Conservation (phyloP, 805 yeast genomes). For the Scheffersomyces coipomensis region DNA sequence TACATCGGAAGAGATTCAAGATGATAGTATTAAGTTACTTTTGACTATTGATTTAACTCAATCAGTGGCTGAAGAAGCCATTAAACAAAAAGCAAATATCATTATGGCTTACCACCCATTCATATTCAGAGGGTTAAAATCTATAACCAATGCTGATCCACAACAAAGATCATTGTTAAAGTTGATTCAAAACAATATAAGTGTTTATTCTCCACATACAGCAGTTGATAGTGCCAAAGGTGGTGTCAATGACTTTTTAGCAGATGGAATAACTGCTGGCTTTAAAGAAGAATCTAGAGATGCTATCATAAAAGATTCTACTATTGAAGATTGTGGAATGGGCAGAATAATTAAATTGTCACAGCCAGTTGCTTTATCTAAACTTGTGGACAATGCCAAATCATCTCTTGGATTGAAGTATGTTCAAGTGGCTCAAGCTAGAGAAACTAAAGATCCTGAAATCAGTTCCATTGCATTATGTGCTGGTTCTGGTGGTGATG, state of each 20-base stretch:
- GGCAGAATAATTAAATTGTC: slow-evolving; percentile 65
- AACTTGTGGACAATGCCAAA: slow-evolving; percentile 55
- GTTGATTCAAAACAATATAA: slow-evolving; percentile 72
- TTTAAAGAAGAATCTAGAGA: slow-evolving; percentile 22
- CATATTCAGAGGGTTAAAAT: slow-evolving; percentile 83
- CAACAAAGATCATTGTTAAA: slow-evolving; percentile 78
- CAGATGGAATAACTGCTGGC: slow-evolving; percentile 47
- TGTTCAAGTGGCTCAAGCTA: slow-evolving; percentile 59
- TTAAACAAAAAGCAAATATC: slow-evolving; percentile 49
- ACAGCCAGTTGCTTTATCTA: slow-evolving; percentile 39
- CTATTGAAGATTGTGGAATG: slow-evolving; percentile 66
- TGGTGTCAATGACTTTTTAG: slow-evolving; percentile 96
- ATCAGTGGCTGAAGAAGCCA: slow-evolving; percentile 83
- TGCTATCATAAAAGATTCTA: slow-evolving; percentile 45
- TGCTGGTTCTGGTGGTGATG: slow-evolving; percentile 92
- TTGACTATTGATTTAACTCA: slow-evolving; percentile 85
- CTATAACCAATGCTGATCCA: slow-evolving; percentile 60
- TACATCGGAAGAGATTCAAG: slow-evolving; percentile 23
- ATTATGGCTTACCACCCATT: slow-evolving; percentile 91
- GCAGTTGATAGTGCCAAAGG: slow-evolving; percentile 88
- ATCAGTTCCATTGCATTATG: slow-evolving; percentile 75
- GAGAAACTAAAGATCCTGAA: slow-evolving; percentile 20
- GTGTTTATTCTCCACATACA: slow-evolving; percentile 95
- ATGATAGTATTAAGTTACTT: slow-evolving; percentile 38
- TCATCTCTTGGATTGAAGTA: slow-evolving; percentile 46